Conservation (phyloP, 1,139 yeast genomes). For the Scheffersomyces titani region DNA sequence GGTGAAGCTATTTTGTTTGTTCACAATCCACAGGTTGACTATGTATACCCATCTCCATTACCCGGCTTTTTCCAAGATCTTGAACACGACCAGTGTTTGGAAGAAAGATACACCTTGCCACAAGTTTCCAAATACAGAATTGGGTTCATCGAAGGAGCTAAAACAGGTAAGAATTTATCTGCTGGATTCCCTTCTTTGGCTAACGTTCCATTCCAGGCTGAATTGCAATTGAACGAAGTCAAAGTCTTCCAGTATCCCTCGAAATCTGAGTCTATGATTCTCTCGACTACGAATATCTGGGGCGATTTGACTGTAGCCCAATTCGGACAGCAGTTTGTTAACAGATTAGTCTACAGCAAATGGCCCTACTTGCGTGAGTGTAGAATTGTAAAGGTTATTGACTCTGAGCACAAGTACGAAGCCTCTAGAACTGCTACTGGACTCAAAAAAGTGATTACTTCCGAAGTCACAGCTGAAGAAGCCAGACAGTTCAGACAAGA, state of each 20-base stretch:
- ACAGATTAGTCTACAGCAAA: constrained; percentile 66
- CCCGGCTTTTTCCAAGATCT: constrained; percentile 78
- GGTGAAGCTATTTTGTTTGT: constrained; percentile 70
- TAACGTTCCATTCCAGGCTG: constrained; percentile 60
- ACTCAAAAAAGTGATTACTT: constrained; percentile 37
- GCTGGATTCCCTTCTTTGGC: constrained; percentile 91
- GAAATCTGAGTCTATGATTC: constrained; percentile 76
- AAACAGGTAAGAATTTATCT: constrained; percentile 64
- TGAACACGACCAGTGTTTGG: constrained; percentile 76
- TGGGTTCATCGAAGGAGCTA: constrained; percentile 70
- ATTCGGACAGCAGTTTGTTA: constrained; percentile 61
- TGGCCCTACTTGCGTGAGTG: constrained; percentile 94
- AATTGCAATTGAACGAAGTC: constrained; percentile 60
- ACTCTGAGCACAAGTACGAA: constrained; percentile 53
- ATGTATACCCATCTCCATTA: constrained; percentile 72
- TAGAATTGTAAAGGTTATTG: constrained; percentile 64
- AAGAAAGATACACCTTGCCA: constrained; percentile 55
- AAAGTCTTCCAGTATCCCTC: constrained; percentile 85
- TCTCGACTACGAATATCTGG: constrained; percentile 58
- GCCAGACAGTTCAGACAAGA: constrained; percentile 38
- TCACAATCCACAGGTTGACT: constrained; percentile 76
- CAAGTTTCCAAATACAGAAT: constrained; percentile 48
- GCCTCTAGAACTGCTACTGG: constrained; percentile 26
- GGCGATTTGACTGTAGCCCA: constrained; percentile 50
- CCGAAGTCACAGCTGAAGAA: constrained; percentile 44